Evolutionary conservation across 1,284 basidiomycete genomes (phyloP).

Genomic region (Sanghuangporus sanghuang): DNA sequence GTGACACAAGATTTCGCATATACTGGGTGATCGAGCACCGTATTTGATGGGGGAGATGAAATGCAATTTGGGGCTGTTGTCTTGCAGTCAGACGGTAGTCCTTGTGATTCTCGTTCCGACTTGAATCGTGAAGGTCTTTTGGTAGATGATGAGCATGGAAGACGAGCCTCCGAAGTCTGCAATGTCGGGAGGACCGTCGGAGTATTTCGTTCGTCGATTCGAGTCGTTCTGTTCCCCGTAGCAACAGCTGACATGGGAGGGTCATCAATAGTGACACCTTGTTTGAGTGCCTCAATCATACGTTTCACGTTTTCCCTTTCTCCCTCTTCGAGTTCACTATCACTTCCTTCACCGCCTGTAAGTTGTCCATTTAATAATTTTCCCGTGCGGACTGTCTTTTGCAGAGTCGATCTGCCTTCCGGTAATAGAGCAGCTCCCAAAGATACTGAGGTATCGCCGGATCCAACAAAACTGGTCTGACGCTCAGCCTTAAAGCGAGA

Average conservation of each 20-base stretch:
- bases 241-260: constrained; percentile 36
- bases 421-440: constrained; percentile 47
- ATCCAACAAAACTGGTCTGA: constrained; percentile 36
- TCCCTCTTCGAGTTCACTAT: constrained; percentile 51
- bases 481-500: constrained; percentile 61
- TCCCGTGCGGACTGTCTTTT: constrained; percentile 53
- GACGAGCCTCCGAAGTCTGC: constrained; percentile 16
- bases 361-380: constrained; percentile 53
- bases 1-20: not conserved
- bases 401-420: constrained; percentile 44
- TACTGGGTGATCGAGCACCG: not conserved
- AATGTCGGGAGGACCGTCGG: constrained; percentile 25
- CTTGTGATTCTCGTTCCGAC: not conserved
- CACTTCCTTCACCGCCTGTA: constrained; percentile 46
- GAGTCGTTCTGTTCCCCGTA: not conserved
- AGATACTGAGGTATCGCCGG: constrained; percentile 35
- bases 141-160: not conserved
- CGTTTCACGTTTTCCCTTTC: constrained; percentile 41
- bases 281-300: constrained; percentile 50
- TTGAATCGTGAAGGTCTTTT: constrained; percentile 19
- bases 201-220: not conserved
- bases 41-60: not conserved
- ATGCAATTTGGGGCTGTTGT: too few relatives aligned
- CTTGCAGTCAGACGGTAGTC: not conserved
- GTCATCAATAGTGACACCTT: constrained; percentile 53